These are phyloP conservation scores for Ensete glaucum DNA, from an alignment of 176 grass and related monocot species.

Conservation along the genomic window DNA sequence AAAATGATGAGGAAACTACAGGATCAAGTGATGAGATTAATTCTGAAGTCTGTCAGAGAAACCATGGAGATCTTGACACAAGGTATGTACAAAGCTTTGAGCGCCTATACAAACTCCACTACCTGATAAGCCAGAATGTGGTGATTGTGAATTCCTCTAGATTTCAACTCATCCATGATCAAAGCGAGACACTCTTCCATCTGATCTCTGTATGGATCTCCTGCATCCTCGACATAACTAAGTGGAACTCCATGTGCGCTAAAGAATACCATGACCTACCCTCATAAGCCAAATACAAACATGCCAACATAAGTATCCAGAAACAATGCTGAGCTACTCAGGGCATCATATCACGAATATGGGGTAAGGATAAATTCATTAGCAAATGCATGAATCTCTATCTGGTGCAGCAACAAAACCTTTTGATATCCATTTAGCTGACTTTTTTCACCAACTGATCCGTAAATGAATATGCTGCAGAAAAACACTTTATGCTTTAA, in stretches of 20 bases:
- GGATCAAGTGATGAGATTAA: background rate
- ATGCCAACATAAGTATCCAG: background rate
- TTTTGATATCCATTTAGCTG: too few relatives aligned
- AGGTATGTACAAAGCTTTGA: background rate
- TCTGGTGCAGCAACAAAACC: too few relatives aligned
- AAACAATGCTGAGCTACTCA: background rate
- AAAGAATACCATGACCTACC: conserved; percentile 96
- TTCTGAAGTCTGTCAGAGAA: background rate
- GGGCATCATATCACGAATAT: background rate
- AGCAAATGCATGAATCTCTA: too few relatives aligned
- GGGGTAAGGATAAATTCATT: too few relatives aligned
- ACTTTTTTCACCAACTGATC: too few relatives aligned
- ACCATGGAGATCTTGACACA: background rate
- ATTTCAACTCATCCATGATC: conserved; percentile 86
- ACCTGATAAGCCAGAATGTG: conserved; percentile 96
- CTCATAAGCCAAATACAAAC: conserved; percentile 18
- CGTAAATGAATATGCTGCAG: too few relatives aligned
- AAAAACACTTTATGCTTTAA: too few relatives aligned
- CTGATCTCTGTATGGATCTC: conserved; percentile 96
- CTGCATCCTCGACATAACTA: conserved; percentile 80
- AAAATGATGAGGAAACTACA: conserved; percentile 14
- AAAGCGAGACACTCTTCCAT: conserved; percentile 94
- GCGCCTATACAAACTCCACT: background rate
- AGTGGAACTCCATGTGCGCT: conserved; percentile 94
- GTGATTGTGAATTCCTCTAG: conserved; percentile 61